Conservation (phyloP, 345 rosid species). For the Pugionium dolabratum region DNA sequence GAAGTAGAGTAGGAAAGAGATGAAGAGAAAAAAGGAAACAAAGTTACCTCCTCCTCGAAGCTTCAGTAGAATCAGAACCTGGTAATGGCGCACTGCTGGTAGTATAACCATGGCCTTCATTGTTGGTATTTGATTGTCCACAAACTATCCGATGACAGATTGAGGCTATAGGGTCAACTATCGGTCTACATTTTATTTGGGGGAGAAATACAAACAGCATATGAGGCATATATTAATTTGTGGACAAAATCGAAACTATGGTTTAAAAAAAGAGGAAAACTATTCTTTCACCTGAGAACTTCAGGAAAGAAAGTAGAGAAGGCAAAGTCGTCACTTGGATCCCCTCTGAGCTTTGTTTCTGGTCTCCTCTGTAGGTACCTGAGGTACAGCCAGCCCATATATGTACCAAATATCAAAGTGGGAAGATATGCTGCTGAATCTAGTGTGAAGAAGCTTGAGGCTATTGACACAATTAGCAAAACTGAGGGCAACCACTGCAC, state of each 20-base stretch:
- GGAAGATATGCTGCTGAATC: conserved; percentile 85
- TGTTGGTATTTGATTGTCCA: conserved; percentile 59
- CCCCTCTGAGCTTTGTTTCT: conserved; percentile 87
- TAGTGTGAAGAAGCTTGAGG: conserved; percentile 69
- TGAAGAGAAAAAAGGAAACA: background rate
- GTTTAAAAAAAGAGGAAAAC: background rate
- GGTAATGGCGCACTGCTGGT: conserved; percentile 72
- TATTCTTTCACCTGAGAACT: conserved; percentile 56
- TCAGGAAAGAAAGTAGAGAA: conserved; percentile 96
- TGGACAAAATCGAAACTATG: conserved; percentile 4
- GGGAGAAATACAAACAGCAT: conserved; percentile 18
- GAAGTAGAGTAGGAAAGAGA: conserved; percentile 3
- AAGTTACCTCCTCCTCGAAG: conserved; percentile 88
- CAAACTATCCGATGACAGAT: conserved; percentile 83
- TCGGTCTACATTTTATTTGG: conserved; percentile 54
- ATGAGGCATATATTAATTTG: background rate
- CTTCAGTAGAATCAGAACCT: conserved; percentile 95
- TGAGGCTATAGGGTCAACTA: conserved; percentile 78
- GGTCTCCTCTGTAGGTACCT: conserved; percentile 86
- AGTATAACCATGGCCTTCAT: conserved; percentile 53
- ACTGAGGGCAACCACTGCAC: conserved; percentile 96
- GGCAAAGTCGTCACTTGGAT: conserved; percentile 91
- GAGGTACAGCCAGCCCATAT: conserved; percentile 90
- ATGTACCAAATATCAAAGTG: conserved; percentile 84
- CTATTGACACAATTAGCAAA: conserved; percentile 63